These are phyloP conservation scores for Exidia glandulosa DNA, from an alignment of 768 basidiomycete species.

Conservation along the genomic window DNA sequence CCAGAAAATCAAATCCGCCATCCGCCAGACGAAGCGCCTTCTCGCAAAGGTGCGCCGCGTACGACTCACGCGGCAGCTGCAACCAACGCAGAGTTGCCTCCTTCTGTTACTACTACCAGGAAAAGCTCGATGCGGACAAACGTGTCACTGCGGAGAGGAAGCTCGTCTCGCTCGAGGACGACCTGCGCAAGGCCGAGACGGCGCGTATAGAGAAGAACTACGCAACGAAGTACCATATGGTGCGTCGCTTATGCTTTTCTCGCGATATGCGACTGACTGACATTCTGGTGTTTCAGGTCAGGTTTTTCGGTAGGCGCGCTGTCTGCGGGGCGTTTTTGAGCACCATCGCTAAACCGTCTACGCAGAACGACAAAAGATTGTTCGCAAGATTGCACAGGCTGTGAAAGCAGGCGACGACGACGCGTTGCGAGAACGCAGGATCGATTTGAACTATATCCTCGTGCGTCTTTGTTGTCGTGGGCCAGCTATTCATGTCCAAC, in stretches of 20 bases:
- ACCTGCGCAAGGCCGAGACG: conserved; percentile 52
- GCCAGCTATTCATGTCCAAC: not conserved
- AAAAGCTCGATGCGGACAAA: conserved; percentile 75
- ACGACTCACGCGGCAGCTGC: not conserved
- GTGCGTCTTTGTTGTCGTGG: too few relatives aligned
- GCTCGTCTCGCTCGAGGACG: conserved; percentile 60
- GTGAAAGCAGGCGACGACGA: conserved; percentile 40
- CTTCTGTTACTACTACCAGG: conserved; percentile 28
- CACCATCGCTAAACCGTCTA: not conserved
- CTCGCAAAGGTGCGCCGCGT: conserved; percentile 54
- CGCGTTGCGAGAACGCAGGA: conserved; percentile 51
- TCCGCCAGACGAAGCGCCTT: conserved; percentile 74
- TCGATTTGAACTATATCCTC: conserved; percentile 85
- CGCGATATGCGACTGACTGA: not conserved
- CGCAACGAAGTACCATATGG: conserved; percentile 73
- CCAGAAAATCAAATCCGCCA: conserved; percentile 74
- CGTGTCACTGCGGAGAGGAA: conserved; percentile 73
- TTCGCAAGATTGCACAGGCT: conserved; percentile 62
- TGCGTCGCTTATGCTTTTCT: conserved; percentile 6
- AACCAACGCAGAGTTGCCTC: not conserved
- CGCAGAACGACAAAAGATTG: conserved; percentile 77
- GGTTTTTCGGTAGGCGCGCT: conserved; percentile 75
- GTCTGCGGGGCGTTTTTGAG: not conserved
- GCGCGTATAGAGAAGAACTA: conserved; percentile 60
- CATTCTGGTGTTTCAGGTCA: conserved; percentile 33